Base-by-base conservation (phyloP, 495 filamentous ascomycete genomes). In the Penicillium manginii region DNA sequence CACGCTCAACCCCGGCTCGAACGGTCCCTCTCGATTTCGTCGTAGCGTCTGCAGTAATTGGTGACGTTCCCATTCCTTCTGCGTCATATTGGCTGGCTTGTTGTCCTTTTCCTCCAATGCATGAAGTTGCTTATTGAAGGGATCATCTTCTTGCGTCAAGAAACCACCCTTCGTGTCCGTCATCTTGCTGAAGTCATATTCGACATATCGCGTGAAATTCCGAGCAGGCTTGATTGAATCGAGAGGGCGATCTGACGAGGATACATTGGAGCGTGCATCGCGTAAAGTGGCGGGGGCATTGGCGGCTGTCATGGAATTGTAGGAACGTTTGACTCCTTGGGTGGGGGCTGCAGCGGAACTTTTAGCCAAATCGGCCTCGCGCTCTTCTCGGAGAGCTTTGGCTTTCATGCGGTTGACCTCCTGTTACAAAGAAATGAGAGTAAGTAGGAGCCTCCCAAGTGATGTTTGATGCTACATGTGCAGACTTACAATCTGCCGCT, bases 111-210 rank as follows among this genome's bases (percentile, higher is more conserved):
- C 68, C 56, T 83, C 73, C 1, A 72, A 74, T 0, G 79, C 74
- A 51, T 91, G 83, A 58, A 96, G 77, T 5, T 86, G 88, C 55
- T 87, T 89, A 66, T 96, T 96, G 70, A 86, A 85, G 1, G 94
- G 94, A 69, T 98, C 94, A 67, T 98, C 94, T 58, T 92, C 89
- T 0, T 82, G 79, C 22, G 86, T 89, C 59, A 98, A 71, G 71
- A 98, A 98, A 0, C 94, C 94, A 42, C 94, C 94, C 65, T 97
- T 97, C 7, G 94, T 97, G 69, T 98, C 94, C 14, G 88, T 93
- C 91, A 98, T 98, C 76, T 92, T 92, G 61, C 88, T 91, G 62
- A 98, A 92, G 76, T 98, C 96, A 72, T 97, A 97, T 57, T 98
- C 94, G 62, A 98, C 91, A 73, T 87, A 98, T 73, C 92, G 91